These are phyloP conservation scores for Irpex sp. DNA, from an alignment of 1,284 basidiomycete species.

Conservation along the genomic window DNA sequence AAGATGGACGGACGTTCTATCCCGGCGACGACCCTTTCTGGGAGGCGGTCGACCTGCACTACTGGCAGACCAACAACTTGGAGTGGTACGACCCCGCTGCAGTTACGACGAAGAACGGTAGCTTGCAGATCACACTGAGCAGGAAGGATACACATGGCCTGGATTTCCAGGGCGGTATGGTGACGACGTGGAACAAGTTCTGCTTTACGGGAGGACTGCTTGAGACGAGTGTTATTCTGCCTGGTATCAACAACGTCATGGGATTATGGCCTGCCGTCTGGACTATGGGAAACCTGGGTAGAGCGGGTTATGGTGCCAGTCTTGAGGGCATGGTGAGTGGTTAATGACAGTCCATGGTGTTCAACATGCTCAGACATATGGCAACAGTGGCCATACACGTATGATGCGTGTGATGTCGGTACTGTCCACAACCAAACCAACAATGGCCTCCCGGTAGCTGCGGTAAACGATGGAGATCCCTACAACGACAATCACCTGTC, in stretches of 20 bases:
- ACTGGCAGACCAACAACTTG: conserved; percentile 59
- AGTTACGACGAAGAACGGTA: conserved; percentile 75
- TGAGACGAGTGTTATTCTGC: conserved; percentile 73
- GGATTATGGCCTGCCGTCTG: conserved; percentile 57
- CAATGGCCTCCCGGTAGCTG: conserved; percentile 34
- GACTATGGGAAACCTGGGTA: conserved; percentile 55
- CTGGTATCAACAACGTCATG: conserved; percentile 59
- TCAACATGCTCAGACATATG: background rate
- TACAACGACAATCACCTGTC: conserved; percentile 32
- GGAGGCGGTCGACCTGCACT: conserved; percentile 70
- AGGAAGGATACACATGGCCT: conserved; percentile 68
- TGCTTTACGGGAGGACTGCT: conserved; percentile 90
- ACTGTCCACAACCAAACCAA: conserved; percentile 49
- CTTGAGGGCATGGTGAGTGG: conserved; percentile 46
- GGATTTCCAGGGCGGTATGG: conserved; percentile 70
- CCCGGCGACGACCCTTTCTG: conserved; percentile 60
- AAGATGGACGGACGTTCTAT: conserved; percentile 79
- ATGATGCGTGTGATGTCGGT: conserved; percentile 55
- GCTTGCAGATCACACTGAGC: conserved; percentile 76
- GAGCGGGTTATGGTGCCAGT: conserved; percentile 58
- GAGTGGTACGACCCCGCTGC: conserved; percentile 81
- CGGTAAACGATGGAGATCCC: conserved; percentile 40
- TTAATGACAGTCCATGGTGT: background rate
- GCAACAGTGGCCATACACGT: conserved; percentile 50
- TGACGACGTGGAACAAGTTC: conserved; percentile 87